phyloP scores from a whole-genome alignment of 2,329 filamentous ascomycete species.

The Arthrobotrys entomopaga region DNA sequence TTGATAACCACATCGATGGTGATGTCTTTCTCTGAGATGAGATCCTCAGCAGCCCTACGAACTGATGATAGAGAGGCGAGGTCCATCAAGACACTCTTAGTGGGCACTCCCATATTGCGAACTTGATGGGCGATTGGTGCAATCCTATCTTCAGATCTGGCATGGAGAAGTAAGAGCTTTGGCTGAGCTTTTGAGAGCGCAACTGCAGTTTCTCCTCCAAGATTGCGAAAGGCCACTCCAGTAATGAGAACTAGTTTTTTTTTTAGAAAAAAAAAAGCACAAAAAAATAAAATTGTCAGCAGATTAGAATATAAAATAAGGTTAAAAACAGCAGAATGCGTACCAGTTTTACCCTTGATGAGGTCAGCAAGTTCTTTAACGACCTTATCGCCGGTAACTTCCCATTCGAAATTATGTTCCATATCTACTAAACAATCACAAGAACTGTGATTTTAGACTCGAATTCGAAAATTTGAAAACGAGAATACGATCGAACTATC shows the following conservation, averaged over 20 bases:
- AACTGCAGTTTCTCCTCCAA: slow-evolving; percentile 23
- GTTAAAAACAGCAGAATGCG: neutral
- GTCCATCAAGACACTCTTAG: slow-evolving; percentile 25
- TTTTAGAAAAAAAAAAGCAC: no score
- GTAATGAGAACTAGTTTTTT: slow-evolving; percentile 19
- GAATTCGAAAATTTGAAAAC: neutral
- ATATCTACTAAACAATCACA: neutral
- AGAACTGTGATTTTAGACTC: neutral
- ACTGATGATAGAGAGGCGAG: slow-evolving; percentile 25
- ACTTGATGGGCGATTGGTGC: slow-evolving; percentile 21
- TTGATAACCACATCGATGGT: slow-evolving; percentile 58
- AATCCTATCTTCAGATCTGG: slow-evolving; percentile 40
- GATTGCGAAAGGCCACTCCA: slow-evolving; percentile 11
- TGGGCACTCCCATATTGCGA: slow-evolving; percentile 15
- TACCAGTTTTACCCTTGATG: slow-evolving; percentile 26
- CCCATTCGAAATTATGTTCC: slow-evolving; percentile 25
- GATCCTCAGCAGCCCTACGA: slow-evolving; percentile 28
- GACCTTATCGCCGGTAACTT: slow-evolving; percentile 24
- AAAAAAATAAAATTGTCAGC: no score
- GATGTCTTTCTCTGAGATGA: slow-evolving; percentile 16
- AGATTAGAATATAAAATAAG: no score
- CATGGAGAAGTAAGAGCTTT: slow-evolving; percentile 34
- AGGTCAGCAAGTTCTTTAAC: slow-evolving; percentile 16
- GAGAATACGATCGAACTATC: no score
- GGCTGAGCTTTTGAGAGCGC: slow-evolving; percentile 28